Evolutionary conservation across 805 yeast species (phyloP).

Genomic region (Myxozyma melibiosi): DNA sequence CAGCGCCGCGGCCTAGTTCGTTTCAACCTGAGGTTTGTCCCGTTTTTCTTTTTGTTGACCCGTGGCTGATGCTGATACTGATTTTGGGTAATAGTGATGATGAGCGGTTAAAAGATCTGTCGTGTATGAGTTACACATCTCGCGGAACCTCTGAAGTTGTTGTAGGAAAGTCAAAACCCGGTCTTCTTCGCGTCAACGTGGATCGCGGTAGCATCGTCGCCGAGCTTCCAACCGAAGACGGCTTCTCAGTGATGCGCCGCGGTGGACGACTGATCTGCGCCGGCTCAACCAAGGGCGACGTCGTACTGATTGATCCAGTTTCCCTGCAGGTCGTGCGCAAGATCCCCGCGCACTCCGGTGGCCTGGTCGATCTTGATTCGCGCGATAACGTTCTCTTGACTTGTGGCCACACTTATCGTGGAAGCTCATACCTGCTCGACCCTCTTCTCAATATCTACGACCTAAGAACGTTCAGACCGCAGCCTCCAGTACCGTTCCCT

Average conservation of each 20-base stretch:
- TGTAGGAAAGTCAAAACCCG: constrained; percentile 39
- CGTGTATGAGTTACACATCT: constrained; percentile 37
- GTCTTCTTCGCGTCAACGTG: constrained; percentile 41
- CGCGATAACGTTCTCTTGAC: constrained; percentile 57
- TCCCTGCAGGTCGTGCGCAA: constrained; percentile 40
- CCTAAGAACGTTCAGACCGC: constrained; percentile 65
- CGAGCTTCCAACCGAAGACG: constrained; percentile 33
- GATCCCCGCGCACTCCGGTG: constrained; percentile 44
- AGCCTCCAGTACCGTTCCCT: constrained; percentile 83
- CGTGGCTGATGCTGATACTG: background rate
- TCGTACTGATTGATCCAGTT: constrained; percentile 44
- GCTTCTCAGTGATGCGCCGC: constrained; percentile 40
- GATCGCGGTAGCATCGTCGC: constrained; percentile 43
- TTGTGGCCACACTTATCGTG: constrained; percentile 66
- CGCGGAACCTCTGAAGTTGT: constrained; percentile 42
- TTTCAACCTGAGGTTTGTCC: constrained; percentile 34
- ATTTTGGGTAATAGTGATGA: constrained; percentile 15
- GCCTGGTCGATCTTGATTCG: constrained; percentile 45
- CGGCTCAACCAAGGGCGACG: constrained; percentile 42
- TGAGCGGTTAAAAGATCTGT: constrained; percentile 31
- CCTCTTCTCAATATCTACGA: constrained; percentile 85
- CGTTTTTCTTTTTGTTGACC: background rate
- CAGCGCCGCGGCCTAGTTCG: constrained; percentile 59
- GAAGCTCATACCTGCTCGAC: constrained; percentile 55
- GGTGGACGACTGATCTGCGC: constrained; percentile 41